Evolutionary conservation across 2,329 filamentous ascomycete species (phyloP).

Genomic region (Amauroascus niger): DNA sequence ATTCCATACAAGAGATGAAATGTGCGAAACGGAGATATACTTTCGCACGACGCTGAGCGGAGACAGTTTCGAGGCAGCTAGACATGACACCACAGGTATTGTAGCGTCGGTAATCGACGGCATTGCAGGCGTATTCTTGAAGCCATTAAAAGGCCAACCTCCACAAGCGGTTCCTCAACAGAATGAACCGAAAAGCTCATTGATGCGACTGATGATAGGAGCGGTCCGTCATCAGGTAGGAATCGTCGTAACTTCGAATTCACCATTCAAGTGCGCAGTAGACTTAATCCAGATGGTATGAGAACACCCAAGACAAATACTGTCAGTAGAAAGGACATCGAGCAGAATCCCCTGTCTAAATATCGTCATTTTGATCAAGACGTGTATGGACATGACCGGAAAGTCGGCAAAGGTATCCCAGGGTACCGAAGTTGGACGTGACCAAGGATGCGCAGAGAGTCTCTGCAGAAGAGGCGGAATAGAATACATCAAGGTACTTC

Average conservation of each 20-base stretch:
- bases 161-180: not conserved
- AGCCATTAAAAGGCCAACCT: not conserved
- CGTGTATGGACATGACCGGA: not conserved
- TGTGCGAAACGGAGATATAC: not conserved
- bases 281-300: not conserved
- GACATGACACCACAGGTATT: not conserved
- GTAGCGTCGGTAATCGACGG: not conserved
- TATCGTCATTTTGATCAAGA: slow-evolving; percentile 7
- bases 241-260: not conserved
- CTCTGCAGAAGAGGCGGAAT: not conserved
- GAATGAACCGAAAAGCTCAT: not conserved
- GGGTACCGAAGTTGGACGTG: not conserved
- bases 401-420: not conserved
- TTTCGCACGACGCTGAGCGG: not conserved
- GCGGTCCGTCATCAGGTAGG: not conserved
- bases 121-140: not conserved
- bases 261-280: not conserved
- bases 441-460: not conserved
- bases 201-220: not conserved
- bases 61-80: not conserved
- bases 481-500: not conserved
- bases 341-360: slow-evolving; percentile 1
- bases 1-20: slow-evolving; percentile 1
- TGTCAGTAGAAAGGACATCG: not conserved
- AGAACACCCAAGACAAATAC: not conserved